Evolutionary conservation across 2,329 filamentous ascomycete genomes (phyloP).

Genomic region (Fusarium beomiforme): DNA sequence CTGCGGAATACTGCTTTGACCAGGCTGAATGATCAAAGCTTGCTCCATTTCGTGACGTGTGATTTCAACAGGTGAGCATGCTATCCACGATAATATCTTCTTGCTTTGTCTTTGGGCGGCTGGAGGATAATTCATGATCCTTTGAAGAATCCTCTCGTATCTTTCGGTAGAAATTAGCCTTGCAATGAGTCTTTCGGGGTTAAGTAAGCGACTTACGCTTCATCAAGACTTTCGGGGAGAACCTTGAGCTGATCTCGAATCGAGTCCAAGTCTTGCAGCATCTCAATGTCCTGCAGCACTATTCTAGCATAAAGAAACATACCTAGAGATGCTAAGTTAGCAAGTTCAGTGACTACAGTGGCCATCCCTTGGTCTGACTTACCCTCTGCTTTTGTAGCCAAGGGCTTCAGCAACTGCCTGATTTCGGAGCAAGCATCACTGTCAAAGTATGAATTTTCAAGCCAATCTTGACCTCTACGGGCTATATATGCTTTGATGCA

Average conservation of each 20-base stretch:
- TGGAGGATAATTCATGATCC: fast-evolving
- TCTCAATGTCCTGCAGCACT: fast-evolving
- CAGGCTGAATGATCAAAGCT: neutral
- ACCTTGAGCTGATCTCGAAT: neutral
- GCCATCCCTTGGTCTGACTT: neutral
- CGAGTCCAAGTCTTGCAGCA: neutral
- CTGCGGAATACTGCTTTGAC: neutral
- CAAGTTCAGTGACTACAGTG: no score
- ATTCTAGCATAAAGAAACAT: neutral
- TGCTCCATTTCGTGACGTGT: neutral
- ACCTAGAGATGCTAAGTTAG: neutral
- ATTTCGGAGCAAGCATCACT: neutral
- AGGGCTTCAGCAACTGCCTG: neutral
- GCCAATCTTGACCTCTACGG: neutral
- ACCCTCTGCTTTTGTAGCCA: neutral
- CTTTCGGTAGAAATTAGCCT: neutral
- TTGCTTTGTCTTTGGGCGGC: neutral
- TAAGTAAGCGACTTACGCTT: neutral
- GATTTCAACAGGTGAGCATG: neutral
- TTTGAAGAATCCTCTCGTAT: neutral
- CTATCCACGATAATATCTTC: neutral
- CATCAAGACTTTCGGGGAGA: neutral
- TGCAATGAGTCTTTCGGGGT: fast-evolving
- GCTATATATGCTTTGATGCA: neutral
- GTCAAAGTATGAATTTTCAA: neutral